phyloP scores from a whole-genome alignment of 352 stramenopile genomes.

The Phytophthora fragariaefolia region DNA sequence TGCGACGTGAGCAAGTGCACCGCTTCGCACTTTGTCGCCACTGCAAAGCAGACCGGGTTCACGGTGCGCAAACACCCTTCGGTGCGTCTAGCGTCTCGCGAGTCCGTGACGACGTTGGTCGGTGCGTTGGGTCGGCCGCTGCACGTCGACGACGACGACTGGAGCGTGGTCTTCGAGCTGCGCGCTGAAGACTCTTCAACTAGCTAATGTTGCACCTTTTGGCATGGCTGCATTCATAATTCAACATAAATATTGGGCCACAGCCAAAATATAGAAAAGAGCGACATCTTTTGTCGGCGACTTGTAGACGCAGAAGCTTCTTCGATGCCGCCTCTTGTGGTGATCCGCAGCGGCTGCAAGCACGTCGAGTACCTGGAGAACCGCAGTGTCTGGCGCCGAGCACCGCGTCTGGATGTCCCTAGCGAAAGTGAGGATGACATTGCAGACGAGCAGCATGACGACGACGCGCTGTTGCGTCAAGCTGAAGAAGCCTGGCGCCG shows the following conservation, averaged over 20 bases:
- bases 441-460: slow-evolving; percentile 31
- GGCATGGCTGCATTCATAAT: neutral
- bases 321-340: slow-evolving; percentile 78
- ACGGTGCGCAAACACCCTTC: slow-evolving; percentile 46
- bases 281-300: no score
- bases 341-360: slow-evolving; percentile 71
- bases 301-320: no score
- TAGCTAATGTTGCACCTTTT: neutral
- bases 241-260: neutral
- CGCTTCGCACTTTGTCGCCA: slow-evolving; percentile 55
- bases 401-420: slow-evolving; percentile 24
- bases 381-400: slow-evolving; percentile 46
- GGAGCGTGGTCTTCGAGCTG: slow-evolving; percentile 62
- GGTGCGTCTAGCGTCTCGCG: slow-evolving; percentile 36
- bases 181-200: slow-evolving; percentile 15
- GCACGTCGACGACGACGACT: slow-evolving; percentile 59
- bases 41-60: slow-evolving; percentile 49
- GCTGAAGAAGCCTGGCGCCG: slow-evolving; percentile 29
- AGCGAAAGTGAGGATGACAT: slow-evolving; percentile 38
- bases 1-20: slow-evolving; percentile 62
- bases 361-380: slow-evolving; percentile 74
- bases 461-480: slow-evolving; percentile 31
- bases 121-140: slow-evolving; percentile 50
- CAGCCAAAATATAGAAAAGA: slow-evolving; percentile 19
- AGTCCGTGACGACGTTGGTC: slow-evolving; percentile 41